Conservation (phyloP, 305 asterid genomes). For the Petunia hybrid region DNA sequence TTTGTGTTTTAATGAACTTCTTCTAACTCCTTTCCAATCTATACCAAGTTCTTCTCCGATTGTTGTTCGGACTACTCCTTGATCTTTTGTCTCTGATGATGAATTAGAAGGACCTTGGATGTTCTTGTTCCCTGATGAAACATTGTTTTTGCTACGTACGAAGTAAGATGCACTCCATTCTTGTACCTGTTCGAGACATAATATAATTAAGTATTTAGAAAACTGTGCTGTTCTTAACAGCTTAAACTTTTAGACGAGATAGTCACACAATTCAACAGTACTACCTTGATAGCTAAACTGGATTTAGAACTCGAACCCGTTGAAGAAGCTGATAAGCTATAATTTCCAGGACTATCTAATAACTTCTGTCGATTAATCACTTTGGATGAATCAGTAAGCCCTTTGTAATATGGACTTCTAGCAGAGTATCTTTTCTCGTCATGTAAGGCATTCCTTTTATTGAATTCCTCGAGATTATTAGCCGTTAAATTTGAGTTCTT, state of each 20-base stretch:
- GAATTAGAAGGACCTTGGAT: slow-evolving; percentile 36
- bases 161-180: slow-evolving; percentile 48
- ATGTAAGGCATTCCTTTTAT: slow-evolving; percentile 43
- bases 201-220: background rate
- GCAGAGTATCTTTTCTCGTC: slow-evolving; percentile 42
- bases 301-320: slow-evolving; percentile 53
- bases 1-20: slow-evolving; percentile 29
- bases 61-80: slow-evolving; percentile 39
- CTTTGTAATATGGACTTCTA: slow-evolving; percentile 80
- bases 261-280: slow-evolving; percentile 52
- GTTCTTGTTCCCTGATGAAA: slow-evolving; percentile 42
- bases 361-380: slow-evolving; percentile 53
- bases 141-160: slow-evolving; percentile 16
- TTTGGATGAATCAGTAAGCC: slow-evolving; percentile 65
- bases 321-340: slow-evolving; percentile 55
- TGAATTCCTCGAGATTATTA: slow-evolving; percentile 56
- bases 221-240: background rate
- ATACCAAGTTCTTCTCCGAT: slow-evolving; percentile 42
- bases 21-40: slow-evolving; percentile 40
- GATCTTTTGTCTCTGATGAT: slow-evolving; percentile 40
- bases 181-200: slow-evolving; percentile 33
- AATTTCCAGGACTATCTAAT: slow-evolving; percentile 56
- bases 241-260: slow-evolving; percentile 43
- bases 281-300: slow-evolving; percentile 55
- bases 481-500: slow-evolving; percentile 50